Evolutionary conservation across 352 stramenopile genomes (phyloP).

Genomic region (Phytophthora sansomeana): DNA sequence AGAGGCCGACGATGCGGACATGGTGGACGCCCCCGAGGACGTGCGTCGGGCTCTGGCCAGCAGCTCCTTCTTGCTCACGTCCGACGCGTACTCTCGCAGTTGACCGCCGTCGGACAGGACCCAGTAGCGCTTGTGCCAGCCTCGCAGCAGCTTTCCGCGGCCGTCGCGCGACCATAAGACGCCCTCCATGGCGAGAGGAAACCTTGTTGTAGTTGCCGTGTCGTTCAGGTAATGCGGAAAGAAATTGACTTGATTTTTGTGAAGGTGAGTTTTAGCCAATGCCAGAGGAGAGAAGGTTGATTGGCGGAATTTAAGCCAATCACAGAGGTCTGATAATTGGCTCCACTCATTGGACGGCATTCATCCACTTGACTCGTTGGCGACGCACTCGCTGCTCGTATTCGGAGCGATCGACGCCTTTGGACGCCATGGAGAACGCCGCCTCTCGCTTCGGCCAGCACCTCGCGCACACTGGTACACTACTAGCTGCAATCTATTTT

Average conservation of each 20-base stretch:
- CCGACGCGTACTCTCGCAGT: conserved; percentile 60
- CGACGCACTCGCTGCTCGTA: background rate
- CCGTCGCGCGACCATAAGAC: conserved; percentile 58
- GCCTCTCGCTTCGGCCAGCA: conserved; percentile 87
- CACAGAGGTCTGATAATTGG: conserved; percentile 10
- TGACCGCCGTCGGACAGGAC: conserved; percentile 55
- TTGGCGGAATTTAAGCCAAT: conserved; percentile 36
- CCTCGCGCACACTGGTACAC: conserved; percentile 79
- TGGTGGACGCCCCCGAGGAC: conserved; percentile 21
- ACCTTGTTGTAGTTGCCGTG: conserved; percentile 8
- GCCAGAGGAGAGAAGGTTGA: background rate
- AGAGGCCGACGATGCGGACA: conserved; percentile 12
- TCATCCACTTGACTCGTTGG: conserved; percentile 16
- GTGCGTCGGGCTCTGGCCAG: conserved; percentile 14
- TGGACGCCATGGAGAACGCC: conserved; percentile 69
- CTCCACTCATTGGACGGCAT: conserved; percentile 22
- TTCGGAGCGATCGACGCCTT: background rate
- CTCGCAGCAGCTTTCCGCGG: conserved; percentile 63
- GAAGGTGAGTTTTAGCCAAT: conserved; percentile 23
- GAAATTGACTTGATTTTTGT: background rate
- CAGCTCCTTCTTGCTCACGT: conserved; percentile 25
- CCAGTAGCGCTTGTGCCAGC: conserved; percentile 80
- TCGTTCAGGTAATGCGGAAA: background rate
- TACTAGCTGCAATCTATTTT: background rate
- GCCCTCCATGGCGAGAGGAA: conserved; percentile 54